Conservation (phyloP, 495 filamentous ascomycete genomes). For the Xylaria scruposa region DNA sequence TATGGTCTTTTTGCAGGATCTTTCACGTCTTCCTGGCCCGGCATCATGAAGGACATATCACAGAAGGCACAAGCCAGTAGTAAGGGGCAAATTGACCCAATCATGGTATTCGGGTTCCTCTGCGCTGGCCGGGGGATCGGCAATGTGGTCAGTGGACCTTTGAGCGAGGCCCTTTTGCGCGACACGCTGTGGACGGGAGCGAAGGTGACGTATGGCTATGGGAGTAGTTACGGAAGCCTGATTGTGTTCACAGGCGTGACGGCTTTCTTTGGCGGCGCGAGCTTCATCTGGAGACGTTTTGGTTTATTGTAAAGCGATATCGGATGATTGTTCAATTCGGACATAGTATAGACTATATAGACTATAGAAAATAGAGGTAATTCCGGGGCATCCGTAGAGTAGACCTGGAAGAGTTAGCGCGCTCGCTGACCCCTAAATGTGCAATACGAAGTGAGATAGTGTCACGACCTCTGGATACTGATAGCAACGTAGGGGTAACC, state of each 20-base stretch:
- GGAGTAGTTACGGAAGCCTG: slow-evolving; percentile 59
- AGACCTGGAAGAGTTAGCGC: background rate
- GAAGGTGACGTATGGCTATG: slow-evolving; percentile 47
- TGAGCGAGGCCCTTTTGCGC: slow-evolving; percentile 61
- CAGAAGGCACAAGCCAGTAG: slow-evolving; percentile 34
- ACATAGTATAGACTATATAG: slow-evolving; percentile 1
- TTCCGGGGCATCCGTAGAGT: background rate
- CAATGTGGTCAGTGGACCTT: slow-evolving; percentile 62
- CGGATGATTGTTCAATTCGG: background rate
- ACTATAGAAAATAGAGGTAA: background rate
- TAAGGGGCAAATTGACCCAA: slow-evolving; percentile 35
- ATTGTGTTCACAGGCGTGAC: slow-evolving; percentile 66
- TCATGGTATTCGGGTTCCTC: slow-evolving; percentile 55
- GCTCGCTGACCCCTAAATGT: too few relatives aligned
- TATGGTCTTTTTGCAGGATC: slow-evolving; percentile 74
- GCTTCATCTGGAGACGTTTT: slow-evolving; percentile 56
- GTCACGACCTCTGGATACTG: too few relatives aligned
- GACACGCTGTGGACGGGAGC: slow-evolving; percentile 39
- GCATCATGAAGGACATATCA: slow-evolving; percentile 58
- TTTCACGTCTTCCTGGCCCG: slow-evolving; percentile 64
- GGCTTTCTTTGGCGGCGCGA: slow-evolving; percentile 57
- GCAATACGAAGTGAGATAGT: too few relatives aligned
- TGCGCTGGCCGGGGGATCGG: slow-evolving; percentile 69
- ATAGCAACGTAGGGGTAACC: too few relatives aligned
- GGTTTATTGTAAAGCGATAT: slow-evolving; percentile 31